phyloP scores from a whole-genome alignment of 805 yeast species.

The Metschnikowia koreensis region DNA sequence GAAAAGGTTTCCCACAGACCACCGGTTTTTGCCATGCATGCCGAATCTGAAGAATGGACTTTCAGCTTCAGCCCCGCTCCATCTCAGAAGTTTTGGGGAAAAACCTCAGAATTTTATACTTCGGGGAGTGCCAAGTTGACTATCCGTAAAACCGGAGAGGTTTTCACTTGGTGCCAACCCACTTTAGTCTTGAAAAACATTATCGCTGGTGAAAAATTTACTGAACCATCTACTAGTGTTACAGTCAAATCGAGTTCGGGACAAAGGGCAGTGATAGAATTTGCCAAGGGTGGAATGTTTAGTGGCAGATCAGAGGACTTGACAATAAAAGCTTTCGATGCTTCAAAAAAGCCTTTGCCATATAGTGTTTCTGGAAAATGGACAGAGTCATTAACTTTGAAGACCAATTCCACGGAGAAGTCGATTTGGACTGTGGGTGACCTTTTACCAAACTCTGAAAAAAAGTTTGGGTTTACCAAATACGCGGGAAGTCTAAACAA shows the following conservation, averaged over 20 bases:
- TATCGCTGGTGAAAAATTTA: conserved; percentile 91
- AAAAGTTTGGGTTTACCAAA: conserved; percentile 81
- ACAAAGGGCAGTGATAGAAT: conserved; percentile 64
- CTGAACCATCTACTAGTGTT: conserved; percentile 76
- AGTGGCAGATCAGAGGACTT: conserved; percentile 74
- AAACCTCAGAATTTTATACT: conserved; percentile 78
- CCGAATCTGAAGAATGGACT: conserved; percentile 73
- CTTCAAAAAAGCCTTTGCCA: conserved; percentile 33
- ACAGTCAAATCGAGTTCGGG: conserved; percentile 70
- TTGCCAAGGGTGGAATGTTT: conserved; percentile 82
- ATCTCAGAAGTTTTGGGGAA: conserved; percentile 92
- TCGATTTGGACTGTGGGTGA: conserved; percentile 71
- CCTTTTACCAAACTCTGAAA: conserved; percentile 53
- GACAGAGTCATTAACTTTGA: conserved; percentile 64
- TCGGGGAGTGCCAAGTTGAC: conserved; percentile 65
- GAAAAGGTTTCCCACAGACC: conserved; percentile 93
- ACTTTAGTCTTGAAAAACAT: conserved; percentile 78
- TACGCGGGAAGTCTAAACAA: conserved; percentile 83
- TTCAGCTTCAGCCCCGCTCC: conserved; percentile 65
- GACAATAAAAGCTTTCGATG: conserved; percentile 43
- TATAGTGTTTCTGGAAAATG: conserved; percentile 71
- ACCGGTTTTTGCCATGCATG: conserved; percentile 75
- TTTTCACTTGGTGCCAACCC: conserved; percentile 81
- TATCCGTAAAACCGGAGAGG: conserved; percentile 61
- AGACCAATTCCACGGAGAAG: conserved; percentile 39